phyloP scores from a whole-genome alignment of 345 rosid species.

The Eucalyptus coolabah region DNA sequence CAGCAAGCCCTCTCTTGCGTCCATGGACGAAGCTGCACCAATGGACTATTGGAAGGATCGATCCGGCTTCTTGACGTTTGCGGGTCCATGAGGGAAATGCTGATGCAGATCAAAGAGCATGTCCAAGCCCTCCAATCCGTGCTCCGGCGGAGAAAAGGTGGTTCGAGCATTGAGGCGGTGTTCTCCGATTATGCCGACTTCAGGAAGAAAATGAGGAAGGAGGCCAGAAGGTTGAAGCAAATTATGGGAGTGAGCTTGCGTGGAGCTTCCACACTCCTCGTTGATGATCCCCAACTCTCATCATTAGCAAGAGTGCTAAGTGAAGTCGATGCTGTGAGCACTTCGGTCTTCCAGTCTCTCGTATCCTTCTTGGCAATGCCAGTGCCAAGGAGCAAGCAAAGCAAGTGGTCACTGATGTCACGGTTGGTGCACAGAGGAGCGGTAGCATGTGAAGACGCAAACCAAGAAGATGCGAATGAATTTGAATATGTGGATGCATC shows the following conservation, averaged over 20 bases:
- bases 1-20: constrained; percentile 24
- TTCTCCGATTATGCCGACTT: constrained; percentile 8
- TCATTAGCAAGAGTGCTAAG: constrained; percentile 25
- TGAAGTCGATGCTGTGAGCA: constrained; percentile 24
- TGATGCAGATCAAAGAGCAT: constrained; percentile 34
- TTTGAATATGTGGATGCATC: constrained; percentile 30
- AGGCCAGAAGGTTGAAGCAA: constrained; percentile 18
- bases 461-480: constrained; percentile 23
- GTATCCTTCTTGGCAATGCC: constrained; percentile 22
- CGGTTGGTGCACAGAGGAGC: constrained; percentile 23
- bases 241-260: not conserved
- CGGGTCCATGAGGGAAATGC: constrained; percentile 32
- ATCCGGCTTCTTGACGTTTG: constrained; percentile 53
- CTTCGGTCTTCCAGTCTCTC: constrained; percentile 28
- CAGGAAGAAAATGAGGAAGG: constrained; percentile 45
- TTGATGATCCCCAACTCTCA: constrained; percentile 16
- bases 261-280: not conserved
- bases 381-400: constrained; percentile 8
- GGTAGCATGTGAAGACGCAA: constrained; percentile 11
- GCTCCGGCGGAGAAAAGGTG: constrained; percentile 42
- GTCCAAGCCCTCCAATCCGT: constrained; percentile 45
- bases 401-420: constrained; percentile 31
- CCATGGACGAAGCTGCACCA: constrained; percentile 9
- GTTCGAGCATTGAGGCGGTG: constrained; percentile 10
- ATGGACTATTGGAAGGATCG: constrained; percentile 48